A percentile compares a stretch with the other conserved stretches of the same genome.
Conservation (phyloP, 495 filamentous ascomycete species). For the Aspergillus hancockii region DNA sequence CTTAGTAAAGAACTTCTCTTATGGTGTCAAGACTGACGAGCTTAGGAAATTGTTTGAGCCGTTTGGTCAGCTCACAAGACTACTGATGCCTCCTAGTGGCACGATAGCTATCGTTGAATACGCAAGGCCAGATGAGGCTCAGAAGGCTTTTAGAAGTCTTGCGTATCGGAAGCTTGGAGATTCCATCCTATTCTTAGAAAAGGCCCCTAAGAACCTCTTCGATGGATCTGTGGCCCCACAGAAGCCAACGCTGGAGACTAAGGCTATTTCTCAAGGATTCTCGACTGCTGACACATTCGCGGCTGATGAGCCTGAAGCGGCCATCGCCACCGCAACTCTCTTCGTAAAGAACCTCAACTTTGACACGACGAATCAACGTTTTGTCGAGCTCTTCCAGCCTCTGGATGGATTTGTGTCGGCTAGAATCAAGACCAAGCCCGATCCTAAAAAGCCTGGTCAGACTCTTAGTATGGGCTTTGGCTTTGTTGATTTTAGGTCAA, state of each 20-base stretch:
- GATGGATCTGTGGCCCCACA: conserved; percentile 34
- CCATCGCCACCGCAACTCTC: conserved; percentile 69
- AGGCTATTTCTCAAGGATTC: conserved; percentile 46
- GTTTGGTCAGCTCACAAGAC: conserved; percentile 65
- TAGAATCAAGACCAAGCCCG: conserved; percentile 81
- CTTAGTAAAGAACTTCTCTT: conserved; percentile 92
- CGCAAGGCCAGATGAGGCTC: conserved; percentile 70
- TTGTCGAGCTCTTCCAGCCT: conserved; percentile 73
- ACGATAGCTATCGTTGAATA: conserved; percentile 94
- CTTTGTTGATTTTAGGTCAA: conserved; percentile 84
- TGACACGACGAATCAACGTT: conserved; percentile 71
- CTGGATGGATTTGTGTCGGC: conserved; percentile 85
- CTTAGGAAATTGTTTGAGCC: conserved; percentile 52
- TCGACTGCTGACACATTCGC: conserved; percentile 60
- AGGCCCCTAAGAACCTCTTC: conserved; percentile 85
- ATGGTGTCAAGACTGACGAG: conserved; percentile 65
- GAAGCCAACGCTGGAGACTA: conserved; percentile 32
- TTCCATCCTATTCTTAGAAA: conserved; percentile 89
- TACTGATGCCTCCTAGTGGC: conserved; percentile 89
- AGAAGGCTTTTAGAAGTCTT: conserved; percentile 76
- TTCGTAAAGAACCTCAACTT: conserved; percentile 95
- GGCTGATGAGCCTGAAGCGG: conserved; percentile 51
- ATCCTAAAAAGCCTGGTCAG: conserved; percentile 80
- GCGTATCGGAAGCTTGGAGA: conserved; percentile 90
- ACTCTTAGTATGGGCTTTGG: conserved; percentile 94